Evolutionary conservation across 2,329 filamentous ascomycete genomes (phyloP), one percentile per base, ranked within the genome.

Genomic region (Microcyclosporella mali): DNA sequence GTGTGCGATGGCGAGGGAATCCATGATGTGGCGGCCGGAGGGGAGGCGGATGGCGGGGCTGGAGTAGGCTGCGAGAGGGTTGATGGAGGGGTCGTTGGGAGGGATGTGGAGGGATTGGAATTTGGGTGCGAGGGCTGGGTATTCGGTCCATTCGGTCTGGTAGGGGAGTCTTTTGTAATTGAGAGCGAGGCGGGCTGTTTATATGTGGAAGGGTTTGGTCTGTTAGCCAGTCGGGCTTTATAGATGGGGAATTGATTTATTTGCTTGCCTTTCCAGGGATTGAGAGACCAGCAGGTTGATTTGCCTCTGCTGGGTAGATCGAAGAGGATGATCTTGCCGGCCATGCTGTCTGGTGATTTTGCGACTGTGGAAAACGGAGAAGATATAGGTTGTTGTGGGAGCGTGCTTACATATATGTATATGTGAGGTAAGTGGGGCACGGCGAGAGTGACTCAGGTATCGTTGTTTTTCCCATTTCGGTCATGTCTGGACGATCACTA

Each of bases 111-210:
- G 68, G 19, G 70, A 66, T 53, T 76, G 68, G 37, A 85, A 66
- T 2, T 35, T 54, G 1, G 75, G 63, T 43, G 69, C 73, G 46
- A 88, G 70, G 28, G 85, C 75, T 1, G 81, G 82, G 51, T 84
- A 85, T 56, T 85, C 80, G 12, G 80, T 64, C 80, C 81, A 86
- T 70, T 81, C 69, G 0, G 82, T 86, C 57, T 74, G 72, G 66
- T 86, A 87, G 34, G 78, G 71, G 11, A 86, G 60, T 1, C 69
- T 69, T 60, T 87, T 87, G 66, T 73, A 84, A 65, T 85, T 86
- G 33, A 87, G 65, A 2, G 74, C 58, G 43, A 86, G 63, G 1
- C 83, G 79, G 33, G 77, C 82, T 85, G 4, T 1, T n/a, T n/a
- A n/a, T n/a, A n/a, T n/a, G n/a, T n/a, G n/a, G n/a, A n/a, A n/a